A percentile compares a stretch with the other conserved stretches of the same genome.
Evolutionary conservation across 352 stramenopile genomes (phyloP).

Genomic region (Phytopythium boreale): DNA sequence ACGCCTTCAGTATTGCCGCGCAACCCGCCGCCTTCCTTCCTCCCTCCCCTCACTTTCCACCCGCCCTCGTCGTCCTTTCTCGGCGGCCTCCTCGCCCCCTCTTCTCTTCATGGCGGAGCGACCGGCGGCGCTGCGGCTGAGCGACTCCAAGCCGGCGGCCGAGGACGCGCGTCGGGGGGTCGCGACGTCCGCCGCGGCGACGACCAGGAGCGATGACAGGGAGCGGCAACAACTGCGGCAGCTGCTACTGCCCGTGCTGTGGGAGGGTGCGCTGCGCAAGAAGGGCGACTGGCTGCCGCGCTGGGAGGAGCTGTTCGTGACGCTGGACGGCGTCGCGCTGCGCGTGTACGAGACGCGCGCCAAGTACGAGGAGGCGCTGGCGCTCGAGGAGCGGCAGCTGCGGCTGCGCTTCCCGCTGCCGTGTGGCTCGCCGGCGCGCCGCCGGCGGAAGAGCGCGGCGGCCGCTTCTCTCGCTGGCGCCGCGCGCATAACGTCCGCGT

Average conservation of each 20-base stretch:
- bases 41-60: too few species aligned
- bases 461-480: background rate
- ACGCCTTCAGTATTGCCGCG: background rate
- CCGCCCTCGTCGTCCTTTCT: too few species aligned
- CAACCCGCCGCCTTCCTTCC: too few species aligned
- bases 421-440: background rate
- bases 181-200: background rate
- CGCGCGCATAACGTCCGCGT: background rate
- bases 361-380: slow-evolving; percentile 43
- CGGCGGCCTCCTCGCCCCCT: background rate
- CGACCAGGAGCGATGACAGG: background rate
- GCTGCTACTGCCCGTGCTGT: slow-evolving; percentile 69
- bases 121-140: slow-evolving; percentile 9
- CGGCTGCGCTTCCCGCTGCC: slow-evolving; percentile 12
- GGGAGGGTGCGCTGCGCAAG: slow-evolving; percentile 57
- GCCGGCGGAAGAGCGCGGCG: background rate
- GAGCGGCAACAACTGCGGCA: slow-evolving; percentile 24
- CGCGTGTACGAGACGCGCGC: slow-evolving; percentile 68
- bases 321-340: slow-evolving; percentile 57
- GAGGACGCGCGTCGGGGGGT: background rate
- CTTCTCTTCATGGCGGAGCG: slow-evolving; percentile 6
- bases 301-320: slow-evolving; percentile 71
- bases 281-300: slow-evolving; percentile 79
- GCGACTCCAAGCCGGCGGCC: slow-evolving; percentile 3
- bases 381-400: slow-evolving; percentile 32